A percentile compares a stretch with the other conserved stretches of the same genome.
phyloP scores from a whole-genome alignment of 1,284 basidiomycete species.

The Boletus sp. region DNA sequence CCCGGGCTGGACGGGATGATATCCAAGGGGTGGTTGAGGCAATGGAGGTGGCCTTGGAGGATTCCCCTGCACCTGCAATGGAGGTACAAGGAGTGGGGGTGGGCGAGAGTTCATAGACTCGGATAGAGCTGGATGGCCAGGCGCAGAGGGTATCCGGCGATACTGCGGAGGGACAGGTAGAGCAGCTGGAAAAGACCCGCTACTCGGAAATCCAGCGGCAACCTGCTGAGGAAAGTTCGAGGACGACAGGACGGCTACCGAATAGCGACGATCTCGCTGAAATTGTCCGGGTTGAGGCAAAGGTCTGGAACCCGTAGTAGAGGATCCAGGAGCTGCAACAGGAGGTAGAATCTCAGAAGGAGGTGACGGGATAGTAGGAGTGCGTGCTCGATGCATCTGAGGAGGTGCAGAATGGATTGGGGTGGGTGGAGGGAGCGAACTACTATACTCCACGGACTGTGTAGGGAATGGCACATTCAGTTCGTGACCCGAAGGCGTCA shows the following conservation, averaged over 20 bases:
- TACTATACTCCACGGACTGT: conserved; percentile 26
- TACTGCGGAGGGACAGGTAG: conserved; percentile 25
- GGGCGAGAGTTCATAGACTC: conserved; percentile 17
- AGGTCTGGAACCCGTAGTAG: conserved; percentile 47
- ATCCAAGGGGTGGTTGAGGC: conserved; percentile 38
- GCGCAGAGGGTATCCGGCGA: conserved; percentile 29
- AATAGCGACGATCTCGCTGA: conserved; percentile 34
- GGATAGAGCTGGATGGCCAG: conserved; percentile 23
- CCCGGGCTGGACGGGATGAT: conserved; percentile 32
- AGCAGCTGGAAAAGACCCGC: conserved; percentile 18
- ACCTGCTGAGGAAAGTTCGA: conserved; percentile 30
- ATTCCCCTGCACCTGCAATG: conserved; percentile 25
- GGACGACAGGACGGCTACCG: conserved; percentile 36
- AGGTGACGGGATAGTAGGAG: conserved; percentile 33
- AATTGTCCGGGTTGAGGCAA: conserved; percentile 44
- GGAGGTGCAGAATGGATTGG: conserved; percentile 26
- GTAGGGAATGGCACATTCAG: conserved; percentile 25
- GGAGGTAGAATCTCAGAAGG: conserved; percentile 30
- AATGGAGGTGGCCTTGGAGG: conserved; percentile 34
- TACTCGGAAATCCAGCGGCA: conserved; percentile 18
- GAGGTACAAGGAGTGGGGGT: conserved; percentile 32
- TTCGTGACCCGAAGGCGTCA: conserved; percentile 19
- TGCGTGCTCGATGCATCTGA: conserved; percentile 30
- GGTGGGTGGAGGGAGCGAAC: conserved; percentile 22
- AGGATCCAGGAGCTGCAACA: conserved; percentile 34